These are phyloP conservation scores for Aspergillus felis DNA, from an alignment of 2,329 filamentous ascomycete genomes.

Conservation along the genomic window DNA sequence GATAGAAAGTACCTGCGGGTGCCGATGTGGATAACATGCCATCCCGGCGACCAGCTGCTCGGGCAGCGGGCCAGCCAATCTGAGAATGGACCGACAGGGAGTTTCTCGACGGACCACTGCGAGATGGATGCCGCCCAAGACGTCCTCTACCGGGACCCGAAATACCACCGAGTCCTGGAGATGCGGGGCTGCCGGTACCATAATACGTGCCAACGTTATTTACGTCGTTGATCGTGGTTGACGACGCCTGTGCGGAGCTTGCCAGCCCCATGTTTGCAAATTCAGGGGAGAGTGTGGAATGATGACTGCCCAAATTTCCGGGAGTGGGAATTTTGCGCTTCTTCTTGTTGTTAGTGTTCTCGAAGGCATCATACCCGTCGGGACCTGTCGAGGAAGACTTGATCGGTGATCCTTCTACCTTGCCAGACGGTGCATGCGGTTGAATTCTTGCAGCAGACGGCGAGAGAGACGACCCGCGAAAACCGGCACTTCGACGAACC, in stretches of 20 bases:
- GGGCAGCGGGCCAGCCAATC: conserved; percentile 51
- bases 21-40: conserved; percentile 45
- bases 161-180: conserved; percentile 63
- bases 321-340: conserved; percentile 96
- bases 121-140: conserved; percentile 59
- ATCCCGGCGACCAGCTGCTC: conserved; percentile 47
- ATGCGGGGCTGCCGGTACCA: conserved; percentile 51
- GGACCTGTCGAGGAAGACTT: conserved; percentile 66
- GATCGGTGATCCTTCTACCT: conserved; percentile 24
- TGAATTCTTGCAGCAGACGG: conserved; percentile 27
- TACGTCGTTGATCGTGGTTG: conserved; percentile 43
- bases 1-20: conserved; percentile 26
- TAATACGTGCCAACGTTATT: conserved; percentile 52
- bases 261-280: conserved; percentile 61
- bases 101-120: conserved; percentile 55
- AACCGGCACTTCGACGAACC: conserved; percentile 39
- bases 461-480: conserved; percentile 36
- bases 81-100: conserved; percentile 59
- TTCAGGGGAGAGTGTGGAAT: conserved; percentile 58
- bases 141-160: conserved; percentile 82
- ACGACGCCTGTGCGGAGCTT: conserved; percentile 43
- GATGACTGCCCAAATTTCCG: conserved; percentile 62
- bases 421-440: conserved; percentile 23
- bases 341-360: conserved; percentile 99
- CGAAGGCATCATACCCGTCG: conserved; percentile 94